A percentile compares a stretch with the other conserved stretches of the same genome.
phyloP scores from a whole-genome alignment of 805 yeast genomes.

The Kazachstania viticola region DNA sequence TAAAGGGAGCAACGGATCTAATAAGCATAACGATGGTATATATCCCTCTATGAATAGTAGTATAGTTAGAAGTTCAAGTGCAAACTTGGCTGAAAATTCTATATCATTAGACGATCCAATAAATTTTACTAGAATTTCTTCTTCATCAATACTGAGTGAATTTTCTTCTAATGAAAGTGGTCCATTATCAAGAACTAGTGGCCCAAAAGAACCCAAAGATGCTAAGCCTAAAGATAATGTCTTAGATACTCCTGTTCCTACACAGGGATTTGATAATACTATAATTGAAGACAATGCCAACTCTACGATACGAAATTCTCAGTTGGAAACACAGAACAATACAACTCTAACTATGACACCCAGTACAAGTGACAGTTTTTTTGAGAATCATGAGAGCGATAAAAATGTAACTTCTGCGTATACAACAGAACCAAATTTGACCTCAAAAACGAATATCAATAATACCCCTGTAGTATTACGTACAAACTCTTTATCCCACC shows the following conservation, averaged over 20 bases:
- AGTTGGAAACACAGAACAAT: constrained; percentile 5
- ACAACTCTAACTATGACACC: constrained; percentile 3
- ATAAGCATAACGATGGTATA: too few species aligned
- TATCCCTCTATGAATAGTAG: too few species aligned
- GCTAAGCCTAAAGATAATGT: not conserved
- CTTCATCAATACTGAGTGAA: constrained; percentile 4
- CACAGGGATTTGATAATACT: constrained; percentile 1
- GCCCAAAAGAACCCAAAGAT: not conserved
- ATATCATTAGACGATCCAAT: constrained; percentile 30
- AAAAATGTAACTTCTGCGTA: too few species aligned
- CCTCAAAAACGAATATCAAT: not conserved
- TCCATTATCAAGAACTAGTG: not conserved
- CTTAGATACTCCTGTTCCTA: not conserved
- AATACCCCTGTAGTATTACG: not conserved
- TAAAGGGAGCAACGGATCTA: too few species aligned
- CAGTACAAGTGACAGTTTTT: not conserved
- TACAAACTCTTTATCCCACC: not conserved
- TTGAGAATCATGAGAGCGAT: too few species aligned
- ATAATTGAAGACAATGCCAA: constrained; percentile 16
- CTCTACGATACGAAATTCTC: constrained; percentile 18
- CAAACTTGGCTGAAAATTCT: not conserved
- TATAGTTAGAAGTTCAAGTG: too few species aligned
- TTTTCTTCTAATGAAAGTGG: constrained; percentile 16
- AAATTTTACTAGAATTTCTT: constrained; percentile 31
- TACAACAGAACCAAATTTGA: too few species aligned